phyloP scores from a whole-genome alignment of 2,329 filamentous ascomycete genomes.

The Penicillium brasilianum region DNA sequence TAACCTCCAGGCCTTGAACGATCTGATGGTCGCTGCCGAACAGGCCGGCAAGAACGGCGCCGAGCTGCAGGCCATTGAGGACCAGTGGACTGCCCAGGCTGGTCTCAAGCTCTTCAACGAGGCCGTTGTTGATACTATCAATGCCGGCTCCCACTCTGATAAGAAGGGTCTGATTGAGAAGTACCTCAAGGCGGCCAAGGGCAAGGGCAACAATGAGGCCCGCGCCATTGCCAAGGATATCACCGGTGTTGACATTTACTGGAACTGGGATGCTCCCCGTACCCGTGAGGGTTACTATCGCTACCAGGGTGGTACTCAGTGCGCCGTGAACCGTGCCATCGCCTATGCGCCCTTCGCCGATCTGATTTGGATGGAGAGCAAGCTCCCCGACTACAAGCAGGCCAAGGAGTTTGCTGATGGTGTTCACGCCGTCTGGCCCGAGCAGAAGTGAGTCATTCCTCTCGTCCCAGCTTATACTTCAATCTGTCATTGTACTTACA shows the following conservation, averaged over 20 bases:
- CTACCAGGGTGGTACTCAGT: constrained; percentile 87
- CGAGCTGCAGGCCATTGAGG: constrained; percentile 88
- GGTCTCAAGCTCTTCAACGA: constrained; percentile 88
- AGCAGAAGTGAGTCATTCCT: constrained; percentile 79
- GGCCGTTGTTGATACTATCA: constrained; percentile 82
- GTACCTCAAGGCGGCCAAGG: constrained; percentile 71
- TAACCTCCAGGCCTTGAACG: constrained; percentile 78
- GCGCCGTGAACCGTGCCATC: constrained; percentile 85
- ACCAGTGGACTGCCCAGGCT: constrained; percentile 80
- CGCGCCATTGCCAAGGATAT: constrained; percentile 77
- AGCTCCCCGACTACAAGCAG: constrained; percentile 88
- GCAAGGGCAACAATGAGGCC: constrained; percentile 84
- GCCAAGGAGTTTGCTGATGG: constrained; percentile 91
- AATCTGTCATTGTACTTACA: constrained; percentile 21
- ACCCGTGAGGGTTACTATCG: constrained; percentile 96
- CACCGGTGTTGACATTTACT: constrained; percentile 81
- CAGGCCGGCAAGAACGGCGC: constrained; percentile 77
- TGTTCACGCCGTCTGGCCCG: constrained; percentile 91
- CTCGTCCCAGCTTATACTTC: neutral
- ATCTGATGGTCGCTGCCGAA: constrained; percentile 89
- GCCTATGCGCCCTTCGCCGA: constrained; percentile 94
- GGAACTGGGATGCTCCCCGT: constrained; percentile 92
- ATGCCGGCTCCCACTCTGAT: constrained; percentile 65
- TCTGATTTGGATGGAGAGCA: constrained; percentile 99
- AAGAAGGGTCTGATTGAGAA: constrained; percentile 70